These are phyloP conservation scores for Alternaria ventricosa DNA, from an alignment of 2,329 filamentous ascomycete species.

Conservation along the genomic window DNA sequence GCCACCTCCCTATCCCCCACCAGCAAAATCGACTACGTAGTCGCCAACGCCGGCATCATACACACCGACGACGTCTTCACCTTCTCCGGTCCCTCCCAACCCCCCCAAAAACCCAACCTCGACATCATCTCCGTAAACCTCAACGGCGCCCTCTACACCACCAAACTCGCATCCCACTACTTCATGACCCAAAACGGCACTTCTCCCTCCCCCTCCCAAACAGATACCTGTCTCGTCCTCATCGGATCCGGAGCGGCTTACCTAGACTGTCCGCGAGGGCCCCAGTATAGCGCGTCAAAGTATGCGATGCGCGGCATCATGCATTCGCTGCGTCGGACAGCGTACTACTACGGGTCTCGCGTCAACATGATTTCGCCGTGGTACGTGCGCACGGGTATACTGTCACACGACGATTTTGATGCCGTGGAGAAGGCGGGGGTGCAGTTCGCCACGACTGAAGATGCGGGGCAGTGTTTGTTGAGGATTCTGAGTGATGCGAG, in stretches of 20 bases:
- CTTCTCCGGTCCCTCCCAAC: slow-evolving; percentile 5
- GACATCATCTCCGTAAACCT: slow-evolving; percentile 6
- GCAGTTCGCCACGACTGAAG: slow-evolving; percentile 10
- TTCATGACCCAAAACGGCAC: slow-evolving; percentile 7
- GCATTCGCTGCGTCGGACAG: slow-evolving; percentile 8
- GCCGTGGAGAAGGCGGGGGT: slow-evolving; percentile 3
- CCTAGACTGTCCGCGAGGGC: slow-evolving; percentile 9
- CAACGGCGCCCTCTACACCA: slow-evolving; percentile 1
- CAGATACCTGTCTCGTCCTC: slow-evolving; percentile 15
- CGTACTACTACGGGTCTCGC: slow-evolving; percentile 3
- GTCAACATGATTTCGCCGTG: slow-evolving; percentile 10
- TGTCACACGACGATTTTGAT: slow-evolving; percentile 7
- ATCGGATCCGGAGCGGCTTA: slow-evolving; percentile 12
- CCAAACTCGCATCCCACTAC: slow-evolving; percentile 14
- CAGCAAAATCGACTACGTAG: slow-evolving; percentile 5
- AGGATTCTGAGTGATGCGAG: slow-evolving; percentile 3
- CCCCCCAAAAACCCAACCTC: not conserved
- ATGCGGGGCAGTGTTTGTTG: slow-evolving; percentile 6
- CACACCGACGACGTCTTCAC: slow-evolving; percentile 10
- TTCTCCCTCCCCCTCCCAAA: not conserved
- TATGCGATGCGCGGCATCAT: slow-evolving; percentile 18
- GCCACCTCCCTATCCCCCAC: not conserved
- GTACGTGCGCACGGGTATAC: slow-evolving; percentile 18
- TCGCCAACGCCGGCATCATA: slow-evolving; percentile 18
- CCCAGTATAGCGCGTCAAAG: slow-evolving; percentile 13